phyloP scores from a whole-genome alignment of 805 yeast genomes.

The Wickerhamiella qilinensis region DNA sequence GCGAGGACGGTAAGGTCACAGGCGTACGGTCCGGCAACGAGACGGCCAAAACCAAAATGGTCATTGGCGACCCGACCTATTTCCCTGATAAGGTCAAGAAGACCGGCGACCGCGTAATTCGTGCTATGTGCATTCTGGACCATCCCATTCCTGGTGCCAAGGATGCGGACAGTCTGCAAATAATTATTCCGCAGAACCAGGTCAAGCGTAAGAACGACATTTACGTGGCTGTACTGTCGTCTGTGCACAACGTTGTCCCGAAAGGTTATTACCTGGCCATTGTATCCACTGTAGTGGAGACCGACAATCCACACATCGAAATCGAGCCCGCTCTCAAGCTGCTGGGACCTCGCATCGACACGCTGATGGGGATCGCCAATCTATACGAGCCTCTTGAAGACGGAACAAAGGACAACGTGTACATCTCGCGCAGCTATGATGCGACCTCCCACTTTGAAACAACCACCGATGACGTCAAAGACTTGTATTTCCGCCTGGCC shows the following conservation, averaged over 20 bases:
- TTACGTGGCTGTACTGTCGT: conserved; percentile 78
- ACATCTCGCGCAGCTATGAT: conserved; percentile 78
- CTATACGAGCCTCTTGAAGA: conserved; percentile 73
- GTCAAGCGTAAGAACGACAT: conserved; percentile 86
- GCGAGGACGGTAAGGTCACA: conserved; percentile 50
- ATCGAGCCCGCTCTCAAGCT: conserved; percentile 86
- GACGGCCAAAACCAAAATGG: conserved; percentile 76
- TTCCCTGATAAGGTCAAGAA: conserved; percentile 70
- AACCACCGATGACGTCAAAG: conserved; percentile 93
- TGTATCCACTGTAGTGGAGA: conserved; percentile 86
- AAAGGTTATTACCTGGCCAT: conserved; percentile 84
- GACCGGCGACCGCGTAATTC: conserved; percentile 58
- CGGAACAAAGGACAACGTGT: conserved; percentile 67
- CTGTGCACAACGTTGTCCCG: conserved; percentile 79
- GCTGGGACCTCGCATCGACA: conserved; percentile 62
- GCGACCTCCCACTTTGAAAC: conserved; percentile 91
- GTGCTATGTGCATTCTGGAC: conserved; percentile 78
- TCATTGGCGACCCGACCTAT: conserved; percentile 95
- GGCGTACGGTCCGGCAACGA: conserved; percentile 92
- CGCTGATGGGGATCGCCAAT: conserved; percentile 88
- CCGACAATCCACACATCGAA: conserved; percentile 82
- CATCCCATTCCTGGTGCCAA: conserved; percentile 75
- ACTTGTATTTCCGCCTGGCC: conserved; percentile 75
- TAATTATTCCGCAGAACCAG: conserved; percentile 93
- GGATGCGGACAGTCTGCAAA: conserved; percentile 78